These are phyloP conservation scores for Senna siamea DNA, from an alignment of 306 rosid species.

Conservation along the genomic window DNA sequence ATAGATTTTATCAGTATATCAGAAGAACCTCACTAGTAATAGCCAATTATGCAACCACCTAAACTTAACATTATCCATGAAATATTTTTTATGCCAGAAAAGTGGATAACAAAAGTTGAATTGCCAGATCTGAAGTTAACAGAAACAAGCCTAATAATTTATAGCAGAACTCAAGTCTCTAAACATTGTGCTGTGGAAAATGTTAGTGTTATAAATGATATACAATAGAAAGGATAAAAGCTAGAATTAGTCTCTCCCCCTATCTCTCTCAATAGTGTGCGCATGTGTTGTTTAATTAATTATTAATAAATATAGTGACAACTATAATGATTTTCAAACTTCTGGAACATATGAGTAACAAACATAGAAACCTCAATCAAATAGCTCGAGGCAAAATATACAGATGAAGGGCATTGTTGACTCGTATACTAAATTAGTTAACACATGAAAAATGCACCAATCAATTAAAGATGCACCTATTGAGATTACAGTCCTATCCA, in stretches of 20 bases:
- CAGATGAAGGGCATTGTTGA: neutral
- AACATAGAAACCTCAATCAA: neutral
- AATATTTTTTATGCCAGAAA: too few species aligned
- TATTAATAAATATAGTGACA: neutral
- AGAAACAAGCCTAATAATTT: too few species aligned
- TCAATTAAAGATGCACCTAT: neutral
- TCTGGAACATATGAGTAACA: neutral
- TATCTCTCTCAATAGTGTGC: neutral
- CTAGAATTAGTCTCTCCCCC: neutral
- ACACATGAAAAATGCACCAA: neutral
- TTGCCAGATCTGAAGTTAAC: too few species aligned
- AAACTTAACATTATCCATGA: too few species aligned
- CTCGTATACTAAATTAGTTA: slow-evolving; percentile 2
- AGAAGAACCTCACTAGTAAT: too few species aligned
- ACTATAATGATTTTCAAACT: neutral
- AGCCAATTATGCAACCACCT: too few species aligned
- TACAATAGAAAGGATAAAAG: neutral
- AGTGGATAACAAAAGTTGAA: too few species aligned
- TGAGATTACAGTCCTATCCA: neutral
- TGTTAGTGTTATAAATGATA: neutral
- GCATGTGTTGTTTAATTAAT: neutral
- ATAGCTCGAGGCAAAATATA: neutral
- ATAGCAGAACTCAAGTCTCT: neutral
- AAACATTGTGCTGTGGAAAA: neutral
- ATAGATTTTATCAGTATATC: too few species aligned